phyloP scores from a whole-genome alignment of 1,284 basidiomycete genomes.

The Boletus sp. region DNA sequence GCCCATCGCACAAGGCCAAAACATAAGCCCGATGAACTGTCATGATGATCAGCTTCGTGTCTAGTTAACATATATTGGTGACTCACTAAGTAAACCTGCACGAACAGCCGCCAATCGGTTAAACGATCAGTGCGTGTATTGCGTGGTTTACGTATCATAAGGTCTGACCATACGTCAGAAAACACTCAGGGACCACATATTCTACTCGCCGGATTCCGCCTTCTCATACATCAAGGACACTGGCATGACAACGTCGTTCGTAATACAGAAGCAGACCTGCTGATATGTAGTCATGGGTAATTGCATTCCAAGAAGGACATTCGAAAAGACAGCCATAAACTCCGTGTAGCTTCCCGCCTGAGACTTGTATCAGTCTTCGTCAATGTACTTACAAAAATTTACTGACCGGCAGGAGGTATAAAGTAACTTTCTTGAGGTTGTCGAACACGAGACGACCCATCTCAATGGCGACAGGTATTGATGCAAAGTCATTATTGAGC shows the following conservation, averaged over 20 bases:
- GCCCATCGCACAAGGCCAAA: conserved; percentile 42
- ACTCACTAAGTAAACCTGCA: conserved; percentile 30
- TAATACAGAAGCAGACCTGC: conserved; percentile 39
- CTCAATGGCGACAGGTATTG: conserved; percentile 38
- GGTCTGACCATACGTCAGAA: conserved; percentile 23
- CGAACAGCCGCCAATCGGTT: conserved; percentile 35
- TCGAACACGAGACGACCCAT: conserved; percentile 56
- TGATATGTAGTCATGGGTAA: conserved; percentile 40
- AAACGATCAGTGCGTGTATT: conserved; percentile 56
- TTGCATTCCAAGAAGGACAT: conserved; percentile 40
- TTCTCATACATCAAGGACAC: conserved; percentile 38
- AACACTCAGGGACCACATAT: neutral
- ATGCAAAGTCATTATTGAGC: conserved; percentile 36
- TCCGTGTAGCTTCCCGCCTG: conserved; percentile 33
- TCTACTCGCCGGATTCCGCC: conserved; percentile 31
- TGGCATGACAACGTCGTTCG: conserved; percentile 37
- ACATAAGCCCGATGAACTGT: conserved; percentile 44
- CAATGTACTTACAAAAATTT: neutral
- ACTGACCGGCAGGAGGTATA: conserved; percentile 39
- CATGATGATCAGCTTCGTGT: neutral
- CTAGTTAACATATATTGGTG: conserved; percentile 1
- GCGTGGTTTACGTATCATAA: conserved; percentile 60
- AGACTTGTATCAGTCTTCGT: neutral
- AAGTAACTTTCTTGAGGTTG: conserved; percentile 48
- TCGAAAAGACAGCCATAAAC: conserved; percentile 35